Conservation (phyloP, 192 early-diverging fungal genomes). For the Fimicolochytrium jonesii region DNA sequence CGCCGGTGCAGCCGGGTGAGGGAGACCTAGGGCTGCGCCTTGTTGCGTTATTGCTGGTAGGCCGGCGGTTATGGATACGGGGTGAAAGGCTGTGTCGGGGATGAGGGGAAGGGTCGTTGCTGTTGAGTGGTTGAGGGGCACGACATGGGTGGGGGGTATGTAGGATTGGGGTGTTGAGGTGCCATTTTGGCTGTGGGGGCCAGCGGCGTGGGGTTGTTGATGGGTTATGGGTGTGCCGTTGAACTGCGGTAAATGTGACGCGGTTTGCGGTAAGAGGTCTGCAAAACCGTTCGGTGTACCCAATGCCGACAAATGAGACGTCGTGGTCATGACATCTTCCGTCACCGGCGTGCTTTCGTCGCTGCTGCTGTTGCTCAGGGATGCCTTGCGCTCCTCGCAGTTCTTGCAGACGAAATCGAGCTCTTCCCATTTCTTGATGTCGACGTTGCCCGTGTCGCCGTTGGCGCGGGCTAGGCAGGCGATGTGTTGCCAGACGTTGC, state of each 20-base stretch:
- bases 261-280: too few relatives aligned
- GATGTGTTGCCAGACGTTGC: conserved; percentile 71
- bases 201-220: background rate
- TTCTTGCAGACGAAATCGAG: conserved; percentile 47
- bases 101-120: too few relatives aligned
- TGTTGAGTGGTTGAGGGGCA: too few relatives aligned
- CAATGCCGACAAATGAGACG: too few relatives aligned
- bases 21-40: background rate
- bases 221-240: background rate
- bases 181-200: background rate
- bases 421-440: conserved; percentile 40
- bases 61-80: too few relatives aligned
- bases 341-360: too few relatives aligned
- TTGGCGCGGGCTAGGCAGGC: conserved; percentile 45
- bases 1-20: conserved; percentile 20
- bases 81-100: too few relatives aligned
- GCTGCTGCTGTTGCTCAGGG: background rate
- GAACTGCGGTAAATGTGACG: too few relatives aligned
- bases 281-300: too few relatives aligned
- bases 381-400: conserved; percentile 25
- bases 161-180: background rate
- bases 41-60: background rate
- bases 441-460: conserved; percentile 1
- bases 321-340: background rate
- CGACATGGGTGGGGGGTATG: background rate